Base-by-base conservation (phyloP, 208 protist genomes). In the Polymyxa betae region DNA sequence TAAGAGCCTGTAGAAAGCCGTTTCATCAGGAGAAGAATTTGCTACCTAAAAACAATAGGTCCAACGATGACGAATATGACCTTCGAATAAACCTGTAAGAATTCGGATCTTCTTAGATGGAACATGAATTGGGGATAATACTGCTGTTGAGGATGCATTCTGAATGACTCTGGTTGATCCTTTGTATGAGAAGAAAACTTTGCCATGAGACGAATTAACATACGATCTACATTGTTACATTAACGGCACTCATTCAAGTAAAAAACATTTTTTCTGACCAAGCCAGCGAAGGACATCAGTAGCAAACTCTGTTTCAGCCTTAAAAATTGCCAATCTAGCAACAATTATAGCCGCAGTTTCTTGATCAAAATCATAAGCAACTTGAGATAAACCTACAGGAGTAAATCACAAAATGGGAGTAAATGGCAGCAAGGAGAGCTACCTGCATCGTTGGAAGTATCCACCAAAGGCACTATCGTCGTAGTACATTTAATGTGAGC, bases 41-140 rank as follows among this genome's bases (percentile, higher is more conserved):
- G 99, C 99, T 0, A 98, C 49, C 49, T 60, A 60, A 60, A 24
- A 24, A 5, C 24, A 24, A 24, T 60, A 24, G 24, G 5, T 24
- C 5, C 12, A 5, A 60, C 49, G 49, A 60, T 29, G 12, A 29
- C 24, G 49, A 60, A 24, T 24, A 5, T 60, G 49, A 60, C 49
- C 5, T 29, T 29, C 12, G 49, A 60, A 60, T 60, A 60, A 5
- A 60, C 97, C 49, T 95, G 93, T 45, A 99, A 94, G 90, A 99
- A 99, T 89, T 95, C 96, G 40, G 96, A 98, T 72, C 98, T 95
- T 49, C 98, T 96, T 29, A 99, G 94, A 93, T 99, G 98, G 94
- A 99, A 99, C 95, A 99, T 98, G 93, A 99, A 99, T 91, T 98
- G 97, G 12, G 98, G 98, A 91, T 99, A 99, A 77, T 98, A 95